Evolutionary conservation across 306 rosid species (phyloP).

Genomic region (Lablab purpureus): DNA sequence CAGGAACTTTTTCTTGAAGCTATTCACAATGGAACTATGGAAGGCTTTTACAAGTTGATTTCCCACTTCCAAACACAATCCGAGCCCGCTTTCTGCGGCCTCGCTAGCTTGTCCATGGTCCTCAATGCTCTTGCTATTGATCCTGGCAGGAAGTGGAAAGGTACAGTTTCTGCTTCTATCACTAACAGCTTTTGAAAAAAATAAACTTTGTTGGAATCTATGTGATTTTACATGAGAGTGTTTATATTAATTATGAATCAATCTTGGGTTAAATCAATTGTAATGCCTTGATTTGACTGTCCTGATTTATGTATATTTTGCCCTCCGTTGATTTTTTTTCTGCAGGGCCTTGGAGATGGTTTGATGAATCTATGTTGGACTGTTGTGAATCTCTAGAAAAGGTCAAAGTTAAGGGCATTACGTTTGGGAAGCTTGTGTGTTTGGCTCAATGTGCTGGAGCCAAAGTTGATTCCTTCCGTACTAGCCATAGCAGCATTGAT

Average conservation of each 20-base stretch:
- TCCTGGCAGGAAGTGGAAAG: conserved; percentile 98
- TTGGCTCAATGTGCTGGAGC: conserved; percentile 99
- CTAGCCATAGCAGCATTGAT: conserved; percentile 66
- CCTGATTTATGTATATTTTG: not conserved
- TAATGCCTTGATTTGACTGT: not conserved
- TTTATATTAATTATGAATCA: not conserved
- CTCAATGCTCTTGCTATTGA: conserved; percentile 94
- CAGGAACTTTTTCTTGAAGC: conserved; percentile 84
- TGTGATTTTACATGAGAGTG: too few relatives aligned
- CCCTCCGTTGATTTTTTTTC: conserved; percentile 27
- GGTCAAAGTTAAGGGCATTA: conserved; percentile 83
- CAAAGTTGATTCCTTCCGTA: conserved; percentile 84
- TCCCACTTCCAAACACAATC: conserved; percentile 93
- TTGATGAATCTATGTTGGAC: conserved; percentile 96
- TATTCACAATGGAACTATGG: conserved; percentile 84
- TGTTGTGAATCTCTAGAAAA: conserved; percentile 91
- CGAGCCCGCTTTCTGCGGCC: conserved; percentile 92
- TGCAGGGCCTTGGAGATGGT: conserved; percentile 99
- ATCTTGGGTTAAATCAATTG: not conserved
- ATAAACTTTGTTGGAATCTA: too few relatives aligned
- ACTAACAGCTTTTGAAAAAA: too few relatives aligned
- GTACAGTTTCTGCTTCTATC: conserved; percentile 40
- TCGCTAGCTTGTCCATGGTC: conserved; percentile 93
- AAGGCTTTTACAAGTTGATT: conserved; percentile 78
- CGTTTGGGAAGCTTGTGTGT: conserved; percentile 88